These are phyloP conservation scores for Xylaria intraflava DNA, from an alignment of 495 filamentous ascomycete species.

Conservation along the genomic window DNA sequence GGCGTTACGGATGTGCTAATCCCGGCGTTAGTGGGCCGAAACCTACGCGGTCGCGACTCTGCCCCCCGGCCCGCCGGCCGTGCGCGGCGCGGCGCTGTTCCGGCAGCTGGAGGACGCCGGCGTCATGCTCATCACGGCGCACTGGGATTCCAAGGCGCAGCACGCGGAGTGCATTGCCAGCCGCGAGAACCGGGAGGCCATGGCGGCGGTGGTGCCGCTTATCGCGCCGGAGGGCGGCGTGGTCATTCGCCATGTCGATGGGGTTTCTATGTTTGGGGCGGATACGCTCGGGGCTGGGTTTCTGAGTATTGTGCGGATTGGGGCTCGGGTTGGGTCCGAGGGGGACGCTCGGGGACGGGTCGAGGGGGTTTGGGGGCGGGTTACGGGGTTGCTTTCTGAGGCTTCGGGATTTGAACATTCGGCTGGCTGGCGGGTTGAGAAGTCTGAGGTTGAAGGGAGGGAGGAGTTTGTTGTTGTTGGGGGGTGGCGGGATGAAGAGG, in stretches of 20 bases:
- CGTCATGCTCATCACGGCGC: constrained; percentile 7
- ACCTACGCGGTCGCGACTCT: constrained; percentile 3
- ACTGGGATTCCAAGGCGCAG: constrained; percentile 8
- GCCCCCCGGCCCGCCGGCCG: constrained; percentile 4
- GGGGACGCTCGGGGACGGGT: background rate
- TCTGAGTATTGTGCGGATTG: constrained; percentile 3
- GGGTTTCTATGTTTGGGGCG: background rate
- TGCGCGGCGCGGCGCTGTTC: constrained; percentile 8
- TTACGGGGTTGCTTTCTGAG: constrained; percentile 9
- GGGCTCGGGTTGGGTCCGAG: background rate
- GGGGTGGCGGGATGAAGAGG: constrained; percentile 3
- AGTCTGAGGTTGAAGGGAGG: constrained; percentile 33
- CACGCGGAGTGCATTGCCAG: constrained; percentile 5
- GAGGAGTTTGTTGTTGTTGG: constrained; percentile 16
- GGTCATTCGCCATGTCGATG: constrained; percentile 13
- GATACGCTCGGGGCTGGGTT: constrained; percentile 4
- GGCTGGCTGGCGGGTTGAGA: constrained; percentile 38
- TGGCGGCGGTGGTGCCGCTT: constrained; percentile 13
- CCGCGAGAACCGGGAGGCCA: constrained; percentile 12
- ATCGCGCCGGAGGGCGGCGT: constrained; percentile 8
- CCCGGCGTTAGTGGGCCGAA: background rate
- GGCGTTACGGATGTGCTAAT: background rate
- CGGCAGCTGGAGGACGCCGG: constrained; percentile 4
- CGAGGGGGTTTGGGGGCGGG: background rate
- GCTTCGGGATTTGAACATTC: constrained; percentile 37